Evolutionary conservation across 2,329 filamentous ascomycete genomes (phyloP), one percentile per base, ranked within the genome.

Genomic region (Fusarium odoratissimum): DNA sequence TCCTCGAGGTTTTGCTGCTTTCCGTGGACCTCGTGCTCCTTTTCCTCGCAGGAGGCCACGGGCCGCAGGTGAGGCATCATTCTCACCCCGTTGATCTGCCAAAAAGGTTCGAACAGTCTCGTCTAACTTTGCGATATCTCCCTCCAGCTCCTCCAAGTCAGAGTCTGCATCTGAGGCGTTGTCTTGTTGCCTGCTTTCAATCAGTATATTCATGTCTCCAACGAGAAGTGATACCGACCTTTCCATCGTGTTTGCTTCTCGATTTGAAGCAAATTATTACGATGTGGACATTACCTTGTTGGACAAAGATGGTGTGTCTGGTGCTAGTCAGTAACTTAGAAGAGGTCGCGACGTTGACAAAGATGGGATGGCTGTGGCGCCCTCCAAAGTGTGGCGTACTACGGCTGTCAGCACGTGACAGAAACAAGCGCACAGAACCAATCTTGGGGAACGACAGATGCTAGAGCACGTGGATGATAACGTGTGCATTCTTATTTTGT

Each of bases 1-100:
- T 44, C 87, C 90, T 48, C 91, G 89, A 21, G 91, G 91, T 78
- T 93, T 91, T 13, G 89, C 90, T 30, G 90, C 87, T 78, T 91
- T 90, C 23, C 88, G 84, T 31, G 87, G 87, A 11, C 87, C 87
- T 19, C 84, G 80, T 49, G 79, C 64, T 33, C 83, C 74, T 35
- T 83, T 76, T 23, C 76, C 78, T 31, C 78, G 77, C 28, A 61
- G 44, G 10, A 66, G 73, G 41, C 77, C 72, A 17, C 77, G 75
- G 23, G 33, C 37, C 8, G 72, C 65, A 23, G 65, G 64, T 8
- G 74, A 63, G 12, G 68, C 57, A 23, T 75, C 72, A 41, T 63
- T 54, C 23, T 76, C 74, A 57, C 78, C 81, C 25, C 77, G 78
- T 54, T 84, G 84, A 5, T 79, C 78, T 8, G 80, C 81, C 16